A percentile compares a stretch with the other conserved stretches of the same genome.
Evolutionary conservation across 768 basidiomycete genomes (phyloP).

Genomic region (Leccinellum luteum): DNA sequence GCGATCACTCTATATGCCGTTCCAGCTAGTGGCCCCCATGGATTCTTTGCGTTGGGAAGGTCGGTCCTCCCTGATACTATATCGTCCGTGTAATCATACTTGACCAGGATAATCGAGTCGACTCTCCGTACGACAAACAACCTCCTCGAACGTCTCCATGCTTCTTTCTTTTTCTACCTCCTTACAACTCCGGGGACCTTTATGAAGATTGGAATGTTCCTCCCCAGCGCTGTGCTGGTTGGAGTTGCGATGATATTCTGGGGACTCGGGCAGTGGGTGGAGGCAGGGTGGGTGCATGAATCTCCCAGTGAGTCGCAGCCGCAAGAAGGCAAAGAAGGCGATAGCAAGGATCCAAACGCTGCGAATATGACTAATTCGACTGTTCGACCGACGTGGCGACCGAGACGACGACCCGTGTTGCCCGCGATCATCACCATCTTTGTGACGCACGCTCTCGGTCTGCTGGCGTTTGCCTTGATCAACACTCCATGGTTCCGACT

Average conservation of each 20-base stretch:
- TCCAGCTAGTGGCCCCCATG: conserved; percentile 89
- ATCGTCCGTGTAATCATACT: background rate
- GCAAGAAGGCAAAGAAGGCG: conserved; percentile 3
- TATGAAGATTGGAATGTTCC: conserved; percentile 86
- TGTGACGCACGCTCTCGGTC: conserved; percentile 55
- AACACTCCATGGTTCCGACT: conserved; percentile 45
- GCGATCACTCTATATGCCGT: conserved; percentile 88
- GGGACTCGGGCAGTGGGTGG: conserved; percentile 73
- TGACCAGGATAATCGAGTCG: conserved; percentile 74
- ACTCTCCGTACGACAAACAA: conserved; percentile 90
- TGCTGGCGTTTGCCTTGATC: conserved; percentile 46
- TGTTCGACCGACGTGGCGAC: conserved; percentile 4
- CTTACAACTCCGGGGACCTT: conserved; percentile 54
- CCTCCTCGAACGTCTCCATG: conserved; percentile 91
- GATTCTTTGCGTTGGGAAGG: conserved; percentile 92
- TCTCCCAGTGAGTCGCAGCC: conserved; percentile 3
- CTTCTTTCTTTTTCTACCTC: conserved; percentile 97
- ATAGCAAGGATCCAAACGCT: conserved; percentile 9
- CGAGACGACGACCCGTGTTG: conserved; percentile 53
- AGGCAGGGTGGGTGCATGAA: conserved; percentile 52
- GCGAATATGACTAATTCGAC: background rate
- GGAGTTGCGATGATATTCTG: conserved; percentile 83
- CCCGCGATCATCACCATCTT: conserved; percentile 51
- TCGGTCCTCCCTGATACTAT: conserved; percentile 33
- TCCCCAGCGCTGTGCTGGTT: conserved; percentile 84